Evolutionary conservation across 805 yeast genomes (phyloP).

Genomic region (Wickerhamiella shivajii): DNA sequence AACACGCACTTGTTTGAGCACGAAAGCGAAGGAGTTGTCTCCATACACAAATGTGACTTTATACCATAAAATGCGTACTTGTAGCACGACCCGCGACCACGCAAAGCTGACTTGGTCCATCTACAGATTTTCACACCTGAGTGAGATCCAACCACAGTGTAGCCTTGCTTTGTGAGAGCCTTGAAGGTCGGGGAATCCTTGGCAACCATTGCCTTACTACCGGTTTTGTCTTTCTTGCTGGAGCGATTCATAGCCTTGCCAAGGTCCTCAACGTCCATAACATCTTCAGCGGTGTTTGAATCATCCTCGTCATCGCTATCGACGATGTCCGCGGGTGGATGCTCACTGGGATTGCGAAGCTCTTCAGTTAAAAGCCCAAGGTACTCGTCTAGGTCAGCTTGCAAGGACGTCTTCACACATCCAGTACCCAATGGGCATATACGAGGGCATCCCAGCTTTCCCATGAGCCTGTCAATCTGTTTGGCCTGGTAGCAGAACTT

Average conservation of each 20-base stretch:
- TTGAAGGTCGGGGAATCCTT: conserved; percentile 78
- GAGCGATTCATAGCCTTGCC: conserved; percentile 36
- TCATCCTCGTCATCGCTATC: conserved; percentile 42
- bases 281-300: conserved; percentile 26
- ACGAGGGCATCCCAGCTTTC: conserved; percentile 76
- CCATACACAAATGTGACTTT: conserved; percentile 86
- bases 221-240: conserved; percentile 14
- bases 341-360: conserved; percentile 48
- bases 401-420: conserved; percentile 50
- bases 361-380: conserved; percentile 41
- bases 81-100: conserved; percentile 91
- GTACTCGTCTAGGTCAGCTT: conserved; percentile 57
- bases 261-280: conserved; percentile 82
- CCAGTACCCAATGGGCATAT: conserved; percentile 71
- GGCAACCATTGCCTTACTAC: conserved; percentile 73
- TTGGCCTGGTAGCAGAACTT: conserved; percentile 80
- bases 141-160: conserved; percentile 83
- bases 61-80: conserved; percentile 88
- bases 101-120: conserved; percentile 88
- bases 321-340: conserved; percentile 43
- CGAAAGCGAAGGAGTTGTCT: conserved; percentile 82
- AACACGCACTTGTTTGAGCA: conserved; percentile 93
- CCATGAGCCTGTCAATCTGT: conserved; percentile 56
- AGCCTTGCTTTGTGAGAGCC: conserved; percentile 83
- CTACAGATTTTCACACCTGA: conserved; percentile 92